Evolutionary conservation across 176 grass and related monocot species (phyloP), one percentile per base, ranked within the genome.

Genomic region (Rhynchospora breviuscula): DNA sequence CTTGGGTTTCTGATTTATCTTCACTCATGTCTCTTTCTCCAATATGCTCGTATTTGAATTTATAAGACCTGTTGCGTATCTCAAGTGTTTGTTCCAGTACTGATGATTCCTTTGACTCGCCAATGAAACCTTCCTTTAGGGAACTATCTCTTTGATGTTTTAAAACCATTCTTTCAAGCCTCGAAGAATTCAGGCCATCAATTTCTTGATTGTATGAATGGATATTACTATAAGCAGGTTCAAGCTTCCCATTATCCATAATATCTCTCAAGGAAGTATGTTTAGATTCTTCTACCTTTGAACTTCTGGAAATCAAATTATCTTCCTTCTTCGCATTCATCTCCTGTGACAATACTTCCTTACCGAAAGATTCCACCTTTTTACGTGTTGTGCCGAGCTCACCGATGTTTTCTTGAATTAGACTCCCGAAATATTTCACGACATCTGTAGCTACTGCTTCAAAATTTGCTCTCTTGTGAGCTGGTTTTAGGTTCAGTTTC

Each of bases 11-110:
- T 15, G 63, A 44, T 29, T 76, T 65, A 21, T 74, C 29, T 77
- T 84, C 76, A 23, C 13, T 64, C 29, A 68, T 65, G 67, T 84
- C 29, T 58, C 46, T 70, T 47, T 59, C 43, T 33, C 23, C 2
- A 3, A 61, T 81, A 1, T 79, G 56, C 83, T 87, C 85, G 71
- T 88, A 77, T 80, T 86, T 87, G 67, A 91, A 15, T 75, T 84
- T 91, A 82, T 90, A 94, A 17, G 88, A 94, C 68, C 81, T 91
- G 63, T 94, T 86, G 14, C 67, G 84, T 65, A 91, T 91, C 56
- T 98, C 90, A 53, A 94, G 54, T 1, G 87, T 91, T 70, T 90
- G 88, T 85, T 91, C 89, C 7, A 98, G 81, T 65, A 93, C 75
- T 63, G 92, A 92, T 26, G 90, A 89, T 83, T 90, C 88, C 22